Conservation (phyloP, 208 protist genomes). For the Herpetomonas tarakana region DNA sequence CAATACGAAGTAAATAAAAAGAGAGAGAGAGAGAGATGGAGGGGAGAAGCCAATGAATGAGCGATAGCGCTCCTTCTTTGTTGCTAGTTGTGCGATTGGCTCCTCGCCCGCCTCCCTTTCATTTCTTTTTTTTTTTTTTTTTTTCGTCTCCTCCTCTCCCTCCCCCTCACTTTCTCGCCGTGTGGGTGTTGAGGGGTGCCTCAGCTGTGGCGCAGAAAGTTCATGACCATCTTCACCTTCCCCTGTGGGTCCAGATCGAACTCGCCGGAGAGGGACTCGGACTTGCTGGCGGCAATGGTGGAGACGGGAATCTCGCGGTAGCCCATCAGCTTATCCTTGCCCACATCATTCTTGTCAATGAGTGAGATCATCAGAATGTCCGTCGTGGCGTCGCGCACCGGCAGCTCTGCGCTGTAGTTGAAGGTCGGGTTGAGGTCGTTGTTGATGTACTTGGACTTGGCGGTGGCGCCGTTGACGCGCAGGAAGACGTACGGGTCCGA, state of each 20-base stretch:
- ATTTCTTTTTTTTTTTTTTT: constrained; percentile 1
- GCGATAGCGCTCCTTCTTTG: too few relatives aligned
- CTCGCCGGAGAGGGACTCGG: constrained; percentile 29
- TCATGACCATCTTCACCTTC: constrained; percentile 31
- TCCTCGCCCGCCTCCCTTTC: too few relatives aligned
- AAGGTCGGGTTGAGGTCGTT: constrained; percentile 58
- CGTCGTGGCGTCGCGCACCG: constrained; percentile 31
- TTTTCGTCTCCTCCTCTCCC: background rate
- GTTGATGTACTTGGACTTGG: constrained; percentile 37
- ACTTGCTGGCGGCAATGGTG: constrained; percentile 12
- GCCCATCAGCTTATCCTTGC: constrained; percentile 62
- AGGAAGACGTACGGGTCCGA: constrained; percentile 77
- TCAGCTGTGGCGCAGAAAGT: constrained; percentile 33
- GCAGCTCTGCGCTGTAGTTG: constrained; percentile 60
- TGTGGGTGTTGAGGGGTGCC: too few relatives aligned
- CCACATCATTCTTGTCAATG: constrained; percentile 66
- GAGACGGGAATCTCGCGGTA: constrained; percentile 35
- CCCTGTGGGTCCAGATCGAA: constrained; percentile 58
- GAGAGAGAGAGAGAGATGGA: background rate
- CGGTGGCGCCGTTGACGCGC: constrained; percentile 32
- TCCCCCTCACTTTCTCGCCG: too few relatives aligned
- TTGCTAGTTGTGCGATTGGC: too few relatives aligned
- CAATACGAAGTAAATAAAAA: background rate
- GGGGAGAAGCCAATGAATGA: too few relatives aligned
- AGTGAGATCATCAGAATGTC: constrained; percentile 46